Base-by-base conservation (phyloP, 768 basidiomycete genomes). In the Naganishia vishniacii region DNA sequence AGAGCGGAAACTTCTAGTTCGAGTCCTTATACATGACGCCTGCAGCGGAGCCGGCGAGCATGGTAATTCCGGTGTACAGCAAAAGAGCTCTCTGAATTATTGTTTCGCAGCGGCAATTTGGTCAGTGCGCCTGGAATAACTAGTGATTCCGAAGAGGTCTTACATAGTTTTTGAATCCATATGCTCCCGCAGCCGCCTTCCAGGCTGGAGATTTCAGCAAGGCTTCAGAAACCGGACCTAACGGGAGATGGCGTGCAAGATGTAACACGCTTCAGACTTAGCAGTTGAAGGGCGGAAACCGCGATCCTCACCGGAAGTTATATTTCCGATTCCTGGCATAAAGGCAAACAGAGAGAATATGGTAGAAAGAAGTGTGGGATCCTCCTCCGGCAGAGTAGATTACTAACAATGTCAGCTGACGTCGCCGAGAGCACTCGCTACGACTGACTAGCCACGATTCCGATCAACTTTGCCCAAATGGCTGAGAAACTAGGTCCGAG, bases 141-240 rank as follows among this genome's bases (percentile, higher is more conserved):
- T 34, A n/a, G 4, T 15, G 2, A 4, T n/a, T 6, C 23, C 16
- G n/a, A 13, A 4, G 31, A 2, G 9, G 15, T 65, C 73, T 67
- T 49, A 72, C 74, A 53, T 73, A 75, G 56, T 74, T 72, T 12
- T 67, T 64, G 16, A 70, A 49, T 7, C 74, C 74, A 62, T 75
- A 75, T 2, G 68, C 70, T n/a, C 74, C 74, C 0, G 67, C 65
- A 4, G 63, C 67, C 15, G 69, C 69, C 40, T 48, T 56, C 56
- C 71, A 58, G 1, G 62, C 47, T 15, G 61, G 44, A 11, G 68
- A 48, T 41, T 72, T 71, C 31, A 73, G 67, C 18, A 75, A 49
- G 7, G 69, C 66, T 29, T 70, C 67, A 4, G 74, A 71, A 4
- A 75, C 67, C 4, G 74, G 74, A 47, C 72, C 70, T 71, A 49